phyloP scores from a whole-genome alignment of 345 rosid species.

The Gossypium stocksii region DNA sequence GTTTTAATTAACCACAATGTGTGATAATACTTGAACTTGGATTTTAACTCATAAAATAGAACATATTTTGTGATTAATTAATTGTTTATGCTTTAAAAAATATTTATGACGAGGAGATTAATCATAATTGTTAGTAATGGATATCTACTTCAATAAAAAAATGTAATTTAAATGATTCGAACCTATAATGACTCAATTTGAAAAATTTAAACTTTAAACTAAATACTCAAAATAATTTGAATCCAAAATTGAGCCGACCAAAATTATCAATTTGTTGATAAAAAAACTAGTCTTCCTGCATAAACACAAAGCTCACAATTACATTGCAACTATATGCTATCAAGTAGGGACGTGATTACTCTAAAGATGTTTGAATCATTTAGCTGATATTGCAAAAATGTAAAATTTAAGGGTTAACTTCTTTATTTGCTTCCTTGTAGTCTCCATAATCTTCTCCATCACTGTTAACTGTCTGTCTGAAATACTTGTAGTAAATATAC shows the following conservation, averaged over 20 bases:
- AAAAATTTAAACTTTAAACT: too few species aligned
- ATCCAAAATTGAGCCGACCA: too few species aligned
- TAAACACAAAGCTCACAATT: not conserved
- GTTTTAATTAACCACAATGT: too few species aligned
- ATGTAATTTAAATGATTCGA: too few species aligned
- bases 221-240: too few species aligned
- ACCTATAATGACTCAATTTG: too few species aligned
- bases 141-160: too few species aligned
- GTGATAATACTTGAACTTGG: too few species aligned
- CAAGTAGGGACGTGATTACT: not conserved
- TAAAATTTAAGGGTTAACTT: slow-evolving; percentile 14
- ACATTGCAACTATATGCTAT: not conserved
- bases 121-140: accelerated
- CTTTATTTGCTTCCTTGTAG: slow-evolving; percentile 44
- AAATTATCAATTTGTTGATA: not conserved
- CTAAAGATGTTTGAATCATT: not conserved
- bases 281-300: not conserved
- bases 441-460: slow-evolving; percentile 34
- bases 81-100: too few species aligned
- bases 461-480: slow-evolving; percentile 14
- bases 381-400: not conserved
- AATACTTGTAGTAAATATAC: slow-evolving; percentile 69
- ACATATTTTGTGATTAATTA: accelerated
- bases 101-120: accelerated
- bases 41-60: too few species aligned